Percentiles rank a stretch among this genome's conserved stretches.
Conservation (phyloP, 2,329 filamentous ascomycete species). For the Stylonectria norvegica region DNA sequence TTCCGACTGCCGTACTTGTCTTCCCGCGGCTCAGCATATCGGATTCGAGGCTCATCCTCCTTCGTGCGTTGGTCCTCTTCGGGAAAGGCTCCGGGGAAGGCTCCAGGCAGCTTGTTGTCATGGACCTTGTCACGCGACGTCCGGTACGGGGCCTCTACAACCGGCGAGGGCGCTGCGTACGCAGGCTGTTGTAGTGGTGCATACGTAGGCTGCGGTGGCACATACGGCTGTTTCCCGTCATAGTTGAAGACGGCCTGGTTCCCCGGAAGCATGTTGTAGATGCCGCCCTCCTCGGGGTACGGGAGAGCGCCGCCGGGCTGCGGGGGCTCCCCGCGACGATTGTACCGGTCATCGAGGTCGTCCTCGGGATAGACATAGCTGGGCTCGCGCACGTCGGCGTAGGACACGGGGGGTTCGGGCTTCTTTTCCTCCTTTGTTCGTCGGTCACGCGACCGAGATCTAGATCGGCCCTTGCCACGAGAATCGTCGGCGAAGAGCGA, state of each 20-base stretch:
- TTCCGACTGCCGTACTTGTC: slow-evolving; percentile 8
- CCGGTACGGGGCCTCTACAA: slow-evolving; percentile 34
- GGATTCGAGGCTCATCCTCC: slow-evolving; percentile 19
- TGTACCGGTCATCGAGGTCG: slow-evolving; percentile 38
- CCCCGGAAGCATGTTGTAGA: slow-evolving; percentile 37
- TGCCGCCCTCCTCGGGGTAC: slow-evolving; percentile 39
- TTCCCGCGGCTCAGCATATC: slow-evolving; percentile 26
- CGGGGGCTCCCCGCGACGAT: slow-evolving; percentile 28
- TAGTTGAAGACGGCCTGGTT: slow-evolving; percentile 38
- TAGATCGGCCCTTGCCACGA: slow-evolving; percentile 44
- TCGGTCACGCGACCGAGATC: slow-evolving; percentile 42
- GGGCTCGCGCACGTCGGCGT: slow-evolving; percentile 41
- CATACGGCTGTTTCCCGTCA: slow-evolving; percentile 29
- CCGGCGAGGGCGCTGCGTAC: slow-evolving; percentile 36
- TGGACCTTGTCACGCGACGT: slow-evolving; percentile 35
- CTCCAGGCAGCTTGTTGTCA: slow-evolving; percentile 30
- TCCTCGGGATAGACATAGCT: slow-evolving; percentile 42
- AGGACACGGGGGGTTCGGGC: slow-evolving; percentile 29
- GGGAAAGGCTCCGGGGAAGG: slow-evolving; percentile 33
- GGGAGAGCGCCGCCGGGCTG: slow-evolving; percentile 33
- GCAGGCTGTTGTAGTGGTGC: slow-evolving; percentile 12
- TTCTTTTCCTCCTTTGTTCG: slow-evolving; percentile 31
- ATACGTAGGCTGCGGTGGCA: background rate
- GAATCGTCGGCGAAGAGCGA: slow-evolving; percentile 49
- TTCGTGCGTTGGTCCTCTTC: slow-evolving; percentile 13